Evolutionary conservation across 305 asterid genomes (phyloP).

Genomic region (Plantago lanceolata): DNA sequence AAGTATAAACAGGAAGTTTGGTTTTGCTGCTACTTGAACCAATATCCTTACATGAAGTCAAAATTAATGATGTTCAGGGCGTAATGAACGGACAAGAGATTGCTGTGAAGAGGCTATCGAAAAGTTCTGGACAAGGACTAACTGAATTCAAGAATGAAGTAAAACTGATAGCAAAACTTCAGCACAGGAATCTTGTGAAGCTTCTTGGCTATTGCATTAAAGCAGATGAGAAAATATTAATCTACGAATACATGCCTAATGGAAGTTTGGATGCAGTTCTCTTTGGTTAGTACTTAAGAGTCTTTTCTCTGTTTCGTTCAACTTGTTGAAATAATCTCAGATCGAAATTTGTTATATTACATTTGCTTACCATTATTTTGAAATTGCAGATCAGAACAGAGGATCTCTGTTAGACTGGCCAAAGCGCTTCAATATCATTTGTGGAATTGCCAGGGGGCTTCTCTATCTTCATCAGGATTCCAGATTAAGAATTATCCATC

Average conservation of each 20-base stretch:
- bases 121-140: conserved; percentile 45
- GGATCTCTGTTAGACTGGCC: conserved; percentile 32
- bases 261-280: conserved; percentile 39
- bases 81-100: conserved; percentile 31
- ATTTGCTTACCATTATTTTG: conserved; percentile 7
- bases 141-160: conserved; percentile 48
- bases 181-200: conserved; percentile 55
- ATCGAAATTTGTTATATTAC: background rate
- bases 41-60: background rate
- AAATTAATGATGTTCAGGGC: conserved; percentile 29
- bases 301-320: background rate
- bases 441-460: conserved; percentile 44
- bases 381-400: conserved; percentile 31
- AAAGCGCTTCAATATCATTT: conserved; percentile 40
- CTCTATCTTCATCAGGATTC: conserved; percentile 55
- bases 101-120: conserved; percentile 49
- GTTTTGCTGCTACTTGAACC: background rate
- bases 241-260: conserved; percentile 46
- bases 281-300: conserved; percentile 33
- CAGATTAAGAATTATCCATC: conserved; percentile 42
- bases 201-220: conserved; percentile 52
- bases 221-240: conserved; percentile 38
- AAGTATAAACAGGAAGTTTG: background rate
- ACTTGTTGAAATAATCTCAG: no score
- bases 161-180: conserved; percentile 46